Base-by-base conservation (phyloP, 2,329 filamentous ascomycete species). In the Colletotrichum salicis region DNA sequence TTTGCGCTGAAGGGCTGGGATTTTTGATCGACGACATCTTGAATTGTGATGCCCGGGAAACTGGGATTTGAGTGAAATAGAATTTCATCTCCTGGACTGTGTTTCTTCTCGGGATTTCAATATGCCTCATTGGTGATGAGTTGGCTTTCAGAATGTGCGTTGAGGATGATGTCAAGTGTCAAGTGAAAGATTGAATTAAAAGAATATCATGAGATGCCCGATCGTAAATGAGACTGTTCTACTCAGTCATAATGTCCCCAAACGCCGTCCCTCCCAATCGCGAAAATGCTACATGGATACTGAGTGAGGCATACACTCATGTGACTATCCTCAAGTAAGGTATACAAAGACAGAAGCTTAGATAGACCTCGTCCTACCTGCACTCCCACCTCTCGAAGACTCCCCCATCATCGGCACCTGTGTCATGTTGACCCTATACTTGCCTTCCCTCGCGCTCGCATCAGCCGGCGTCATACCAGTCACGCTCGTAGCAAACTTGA, bases 401-500 rank as follows among this genome's bases (percentile, higher is more conserved):
- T 59, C 69, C 10, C 64, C 64, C 64, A 33, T 13, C 0, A 37
- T 24, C n/a, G 41, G 31, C 15, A 55, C 48, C 29, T 22, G n/a
- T 6, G 69, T 15, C 45, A 27, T 37, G 10, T 58, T 33, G n/a
- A 71, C 24, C 11, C 62, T 4, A 12, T 67, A 73, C 68, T 73
- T 73, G 10, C 67, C 63, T 55, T 72, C 71, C 15, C 58, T n/a
- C 35, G 58, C 11, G 6, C 61, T 48, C 54, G 57, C 45, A 22
- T 71, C 68, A 15, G 63, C 71, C 11, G 71, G 71, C 63, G 68
- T 73, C 68, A 67, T 64, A 6, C 71, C 69, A 11, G 69, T 65
- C 27, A 60, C 63, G 62, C 61, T 67, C 48, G 73, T 64, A 24
- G 72, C 60, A 35, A 74, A 74, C 63, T 74, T 74, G 27, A 72